Base-by-base conservation (phyloP, 2,329 filamentous ascomycete species). In the Cadophora luteo-olivacea region DNA sequence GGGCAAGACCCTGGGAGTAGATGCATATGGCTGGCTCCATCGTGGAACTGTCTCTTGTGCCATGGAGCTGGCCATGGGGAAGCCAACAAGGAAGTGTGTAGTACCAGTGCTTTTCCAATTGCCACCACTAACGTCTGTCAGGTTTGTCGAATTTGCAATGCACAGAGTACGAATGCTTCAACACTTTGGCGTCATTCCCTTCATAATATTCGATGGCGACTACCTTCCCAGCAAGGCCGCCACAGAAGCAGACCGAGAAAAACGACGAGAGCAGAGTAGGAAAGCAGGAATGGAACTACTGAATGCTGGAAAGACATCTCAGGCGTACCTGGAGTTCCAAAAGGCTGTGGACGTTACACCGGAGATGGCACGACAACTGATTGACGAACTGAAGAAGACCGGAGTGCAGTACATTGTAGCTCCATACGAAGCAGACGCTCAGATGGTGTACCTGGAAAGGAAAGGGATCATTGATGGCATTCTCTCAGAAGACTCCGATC, bases 21-120 rank as follows among this genome's bases (percentile, higher is more conserved):
- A 99, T 80, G 95, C 92, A 67, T 99, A 99, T 85, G 96, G 95
- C 79, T 99, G 97, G 96, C 89, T 99, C 66, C 96, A 99, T 80
- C 91, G 96, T 74, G 97, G 94, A 65, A 94, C 94, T 58, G 90
- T 97, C 72, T 88, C 92, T 61, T 98, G 95, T 82, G 93, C 95
- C 71, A 89, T 96, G 76, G 96, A 98, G 76, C 86, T 99, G 71
- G 96, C 94, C 45, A 87, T 95, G 75, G 93, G 89, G 75, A 96
- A 93, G 79, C 94, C 93, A 16, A 98, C 94, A 0, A 90, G 88
- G 65, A 97, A 93, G 92, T 97, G 84, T 78, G 87, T 81, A 19
- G 49, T n/a, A 57, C 22, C 16, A 25, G 6, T n/a, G 12, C 14
- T 60, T 8, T 41, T 4, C 5, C 33, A 33, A 12, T 51, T 3